phyloP scores from a whole-genome alignment of 2,329 filamentous ascomycete genomes.

The Rugonectria rugulosa region DNA sequence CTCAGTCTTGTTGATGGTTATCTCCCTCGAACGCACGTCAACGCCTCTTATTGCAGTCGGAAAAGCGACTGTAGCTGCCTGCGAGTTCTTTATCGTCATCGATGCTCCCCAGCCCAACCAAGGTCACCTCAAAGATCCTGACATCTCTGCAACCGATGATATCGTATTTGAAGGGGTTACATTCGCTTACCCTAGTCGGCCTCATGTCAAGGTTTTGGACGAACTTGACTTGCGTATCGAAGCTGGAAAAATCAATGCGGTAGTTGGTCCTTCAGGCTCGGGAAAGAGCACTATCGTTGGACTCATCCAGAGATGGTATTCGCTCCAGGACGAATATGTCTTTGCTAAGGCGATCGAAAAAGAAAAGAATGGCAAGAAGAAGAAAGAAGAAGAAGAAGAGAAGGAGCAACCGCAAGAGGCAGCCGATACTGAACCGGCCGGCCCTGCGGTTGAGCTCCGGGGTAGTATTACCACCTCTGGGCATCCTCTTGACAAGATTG shows the following conservation, averaged over 20 bases:
- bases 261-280: conserved; percentile 76
- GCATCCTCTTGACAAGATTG: conserved; percentile 62
- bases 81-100: conserved; percentile 64
- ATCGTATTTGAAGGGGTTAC: conserved; percentile 66
- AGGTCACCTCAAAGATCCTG: conserved; percentile 46
- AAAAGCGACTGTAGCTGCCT: conserved; percentile 65
- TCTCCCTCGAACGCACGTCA: conserved; percentile 64
- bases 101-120: conserved; percentile 52
- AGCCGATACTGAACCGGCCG: conserved; percentile 46
- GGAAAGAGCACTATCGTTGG: conserved; percentile 80
- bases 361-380: conserved; percentile 51
- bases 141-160: conserved; percentile 48
- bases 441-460: conserved; percentile 54
- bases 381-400: conserved; percentile 44
- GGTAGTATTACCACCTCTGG: conserved; percentile 59
- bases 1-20: conserved; percentile 65
- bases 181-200: conserved; percentile 77
- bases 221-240: conserved; percentile 65
- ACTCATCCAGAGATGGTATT: conserved; percentile 76
- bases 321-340: conserved; percentile 61
- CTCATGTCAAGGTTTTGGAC: conserved; percentile 69
- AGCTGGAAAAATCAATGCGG: conserved; percentile 73
- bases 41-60: conserved; percentile 65
- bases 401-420: conserved; percentile 39
- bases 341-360: conserved; percentile 59